A percentile compares a stretch with the other conserved stretches of the same genome.
These are phyloP conservation scores for Penicillium taxi DNA, from an alignment of 495 filamentous ascomycete genomes.

Conservation along the genomic window DNA sequence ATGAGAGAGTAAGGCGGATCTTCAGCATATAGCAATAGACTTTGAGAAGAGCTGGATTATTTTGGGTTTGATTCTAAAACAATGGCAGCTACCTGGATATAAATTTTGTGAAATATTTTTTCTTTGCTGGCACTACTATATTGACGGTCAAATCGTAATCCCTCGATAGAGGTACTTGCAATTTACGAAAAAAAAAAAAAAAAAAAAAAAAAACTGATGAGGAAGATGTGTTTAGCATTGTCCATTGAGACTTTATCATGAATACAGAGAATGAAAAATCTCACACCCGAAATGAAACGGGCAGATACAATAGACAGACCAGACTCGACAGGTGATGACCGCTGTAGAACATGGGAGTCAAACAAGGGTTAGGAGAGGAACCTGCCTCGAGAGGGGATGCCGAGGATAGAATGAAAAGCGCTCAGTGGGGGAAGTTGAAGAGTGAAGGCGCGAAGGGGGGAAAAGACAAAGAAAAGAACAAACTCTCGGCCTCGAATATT, in stretches of 20 bases:
- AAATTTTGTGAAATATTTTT: too few species aligned
- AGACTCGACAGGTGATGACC: conserved; percentile 16
- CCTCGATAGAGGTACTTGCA: too few species aligned
- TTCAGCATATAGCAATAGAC: too few species aligned
- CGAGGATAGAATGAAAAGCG: conserved; percentile 20
- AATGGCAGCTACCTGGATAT: too few species aligned
- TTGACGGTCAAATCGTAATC: too few species aligned
- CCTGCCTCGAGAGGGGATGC: conserved; percentile 15
- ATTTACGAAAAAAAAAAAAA: too few species aligned
- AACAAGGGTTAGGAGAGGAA: conserved; percentile 17
- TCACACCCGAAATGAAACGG: conserved; percentile 5
- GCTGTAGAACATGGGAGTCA: conserved; percentile 17
- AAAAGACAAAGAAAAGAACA: conserved; percentile 3
- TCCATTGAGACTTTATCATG: conserved; percentile 14
- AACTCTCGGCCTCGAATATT: conserved; percentile 9
- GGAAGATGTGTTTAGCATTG: conserved; percentile 12
- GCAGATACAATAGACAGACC: conserved; percentile 5
- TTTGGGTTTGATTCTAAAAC: too few species aligned
- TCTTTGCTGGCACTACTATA: too few species aligned
- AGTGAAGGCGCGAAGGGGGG: conserved; percentile 5
- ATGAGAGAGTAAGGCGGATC: too few species aligned
- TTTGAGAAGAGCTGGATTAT: too few species aligned
- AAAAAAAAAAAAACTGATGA: neutral
- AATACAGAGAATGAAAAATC: conserved; percentile 13
- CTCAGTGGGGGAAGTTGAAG: conserved; percentile 14